Conservation (phyloP, 192 early-diverging fungal genomes). For the Mortierella antarctica region DNA sequence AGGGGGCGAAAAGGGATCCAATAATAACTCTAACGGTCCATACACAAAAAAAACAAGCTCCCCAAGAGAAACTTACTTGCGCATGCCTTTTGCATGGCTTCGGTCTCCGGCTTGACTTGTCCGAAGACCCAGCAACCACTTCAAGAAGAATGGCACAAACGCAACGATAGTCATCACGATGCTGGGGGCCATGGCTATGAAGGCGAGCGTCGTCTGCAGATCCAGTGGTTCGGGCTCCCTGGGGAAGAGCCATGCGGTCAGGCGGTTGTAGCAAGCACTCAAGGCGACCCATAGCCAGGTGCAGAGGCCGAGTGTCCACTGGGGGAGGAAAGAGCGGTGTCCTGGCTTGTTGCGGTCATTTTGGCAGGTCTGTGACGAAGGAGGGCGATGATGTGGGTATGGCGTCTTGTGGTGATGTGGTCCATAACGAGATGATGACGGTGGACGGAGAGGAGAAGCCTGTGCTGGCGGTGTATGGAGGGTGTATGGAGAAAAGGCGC, state of each 20-base stretch:
- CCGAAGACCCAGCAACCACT: constrained; percentile 21
- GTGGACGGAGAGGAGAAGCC: not conserved
- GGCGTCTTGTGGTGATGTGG: not conserved
- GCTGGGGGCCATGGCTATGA: constrained; percentile 20
- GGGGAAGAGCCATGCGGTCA: constrained; percentile 27
- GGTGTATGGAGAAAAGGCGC: too few species aligned
- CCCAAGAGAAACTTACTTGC: constrained; percentile 15
- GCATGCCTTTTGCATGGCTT: constrained; percentile 25
- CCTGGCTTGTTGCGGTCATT: not conserved
- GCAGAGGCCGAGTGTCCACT: constrained; percentile 1
- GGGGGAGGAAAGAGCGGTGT: not conserved
- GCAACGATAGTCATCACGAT: constrained; percentile 1
- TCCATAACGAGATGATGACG: not conserved
- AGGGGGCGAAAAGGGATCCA: too few species aligned
- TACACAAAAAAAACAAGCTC: not conserved
- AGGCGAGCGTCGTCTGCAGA: constrained; percentile 21
- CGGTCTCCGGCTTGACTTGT: constrained; percentile 24
- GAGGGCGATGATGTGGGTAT: not conserved
- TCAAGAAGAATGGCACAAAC: constrained; percentile 15
- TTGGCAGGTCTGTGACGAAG: not conserved
- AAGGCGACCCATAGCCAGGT: not conserved
- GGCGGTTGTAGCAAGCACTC: constrained; percentile 5
- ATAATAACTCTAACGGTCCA: not conserved
- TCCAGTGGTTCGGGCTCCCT: constrained; percentile 38
- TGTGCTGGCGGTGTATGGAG: too few species aligned